Evolutionary conservation across 768 basidiomycete genomes (phyloP), one percentile per base, ranked within the genome.

Genomic region (Tylopilus vinaceipallidus): DNA sequence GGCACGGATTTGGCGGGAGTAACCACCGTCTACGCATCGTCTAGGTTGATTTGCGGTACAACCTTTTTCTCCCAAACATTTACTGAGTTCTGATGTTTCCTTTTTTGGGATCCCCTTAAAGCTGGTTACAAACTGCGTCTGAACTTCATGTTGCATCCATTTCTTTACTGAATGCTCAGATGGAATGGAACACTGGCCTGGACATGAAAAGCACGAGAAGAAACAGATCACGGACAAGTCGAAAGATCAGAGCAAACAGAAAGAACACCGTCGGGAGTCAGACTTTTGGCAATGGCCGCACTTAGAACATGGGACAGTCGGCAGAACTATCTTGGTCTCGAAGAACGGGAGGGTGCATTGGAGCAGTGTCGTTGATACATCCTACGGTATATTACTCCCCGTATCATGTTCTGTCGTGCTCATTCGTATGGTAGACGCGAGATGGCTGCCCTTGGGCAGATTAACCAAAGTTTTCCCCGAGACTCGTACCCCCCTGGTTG

Each of bases 161-260:
- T 26, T 37, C 20, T 19, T 29, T 30, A 40, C 47, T 32, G 50
- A 48, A 36, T 42, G 40, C 39, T 69, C 71, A 69, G 74, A 83
- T 87, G 84, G 83, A 82, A 88, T 89, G 86, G 82, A 83, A 67
- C 75, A 73, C 67, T 88, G 86, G 86, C 86, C 85, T 33, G 68
- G 74, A 62, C 74, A 79, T 73, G 68, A 75, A 59, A 71, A 71
- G 65, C 57, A 47, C 35, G 61, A 64, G 50, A 55, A 32, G 35
- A 35, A 52, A 50, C 53, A 47, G 30, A 38, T 33, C 35, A 66
- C 63, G 42, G 58, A 66, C 50, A 65, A 71, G 47, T 13, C 47
- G 8, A 42, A 50, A 4, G 45, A 26, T 32, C 50, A 50, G 22
- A 46, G 34, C 7, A 53, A 55, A 38, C 50, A 52, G 49, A 75